A percentile compares a stretch with the other conserved stretches of the same genome.
phyloP scores from a whole-genome alignment of 306 rosid genomes.

The Begonia masoniana region DNA sequence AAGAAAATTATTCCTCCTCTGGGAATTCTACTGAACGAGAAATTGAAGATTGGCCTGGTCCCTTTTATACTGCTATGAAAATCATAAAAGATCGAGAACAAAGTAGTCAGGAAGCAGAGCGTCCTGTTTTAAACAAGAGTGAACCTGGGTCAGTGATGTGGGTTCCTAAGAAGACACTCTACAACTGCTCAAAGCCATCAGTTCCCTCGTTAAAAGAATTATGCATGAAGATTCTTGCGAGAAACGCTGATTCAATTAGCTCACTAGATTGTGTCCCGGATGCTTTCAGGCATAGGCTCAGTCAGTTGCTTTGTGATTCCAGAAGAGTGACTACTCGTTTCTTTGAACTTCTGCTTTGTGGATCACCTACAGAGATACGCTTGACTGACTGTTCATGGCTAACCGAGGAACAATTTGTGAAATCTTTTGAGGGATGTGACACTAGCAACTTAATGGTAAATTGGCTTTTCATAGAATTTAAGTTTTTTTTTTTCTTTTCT shows the following conservation, averaged over 20 bases:
- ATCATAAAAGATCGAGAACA: slow-evolving; percentile 30
- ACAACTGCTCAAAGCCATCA: background rate
- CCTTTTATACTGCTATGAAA: slow-evolving; percentile 50
- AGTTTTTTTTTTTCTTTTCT: no score
- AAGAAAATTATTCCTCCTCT: slow-evolving; percentile 3
- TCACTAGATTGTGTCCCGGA: slow-evolving; percentile 61
- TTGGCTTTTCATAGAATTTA: background rate
- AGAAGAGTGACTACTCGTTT: slow-evolving; percentile 33
- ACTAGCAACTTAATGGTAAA: slow-evolving; percentile 39
- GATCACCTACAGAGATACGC: slow-evolving; percentile 60
- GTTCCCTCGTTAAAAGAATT: slow-evolving; percentile 55
- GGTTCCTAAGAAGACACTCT: slow-evolving; percentile 20
- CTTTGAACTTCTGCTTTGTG: slow-evolving; percentile 41
- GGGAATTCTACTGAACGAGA: slow-evolving; percentile 20
- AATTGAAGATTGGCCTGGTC: slow-evolving; percentile 35
- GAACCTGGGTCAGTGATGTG: slow-evolving; percentile 18
- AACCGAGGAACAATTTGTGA: slow-evolving; percentile 47
- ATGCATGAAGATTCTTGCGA: slow-evolving; percentile 32
- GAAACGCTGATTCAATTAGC: slow-evolving; percentile 45
- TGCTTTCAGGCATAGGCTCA: slow-evolving; percentile 39
- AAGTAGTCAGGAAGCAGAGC: slow-evolving; percentile 5
- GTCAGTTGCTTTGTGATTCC: slow-evolving; percentile 58
- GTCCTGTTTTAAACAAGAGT: background rate
- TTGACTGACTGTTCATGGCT: slow-evolving; percentile 74
- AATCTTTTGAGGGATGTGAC: slow-evolving; percentile 32